phyloP scores from a whole-genome alignment of 1,139 yeast genomes.

The Groenewaldozyma auringiensis region DNA sequence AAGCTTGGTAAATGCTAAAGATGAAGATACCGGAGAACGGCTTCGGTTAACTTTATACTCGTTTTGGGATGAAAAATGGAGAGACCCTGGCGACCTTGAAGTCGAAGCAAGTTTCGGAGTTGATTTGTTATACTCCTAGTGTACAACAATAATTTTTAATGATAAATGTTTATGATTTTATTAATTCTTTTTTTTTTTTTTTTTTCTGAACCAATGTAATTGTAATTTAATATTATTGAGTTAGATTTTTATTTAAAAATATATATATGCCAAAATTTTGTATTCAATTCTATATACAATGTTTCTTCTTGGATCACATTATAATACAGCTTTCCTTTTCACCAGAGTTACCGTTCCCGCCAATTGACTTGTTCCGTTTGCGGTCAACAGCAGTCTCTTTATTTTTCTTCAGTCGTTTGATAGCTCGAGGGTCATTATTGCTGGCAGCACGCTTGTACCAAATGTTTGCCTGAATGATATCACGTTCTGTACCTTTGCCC shows the following conservation, averaged over 20 bases:
- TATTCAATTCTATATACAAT: neutral
- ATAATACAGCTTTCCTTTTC: slow-evolving; percentile 35
- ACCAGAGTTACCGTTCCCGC: slow-evolving; percentile 1
- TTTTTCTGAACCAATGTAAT: neutral
- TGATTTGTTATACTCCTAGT: slow-evolving; percentile 12
- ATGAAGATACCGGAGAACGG: slow-evolving; percentile 13
- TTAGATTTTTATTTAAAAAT: neutral
- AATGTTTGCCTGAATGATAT: slow-evolving; percentile 49
- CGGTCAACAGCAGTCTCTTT: slow-evolving; percentile 15
- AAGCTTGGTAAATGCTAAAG: slow-evolving; percentile 32
- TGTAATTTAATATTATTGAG: neutral
- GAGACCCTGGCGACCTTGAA: slow-evolving; percentile 21
- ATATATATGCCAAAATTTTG: neutral
- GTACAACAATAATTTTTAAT: neutral
- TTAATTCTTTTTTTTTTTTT: neutral
- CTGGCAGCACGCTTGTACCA: slow-evolving; percentile 78
- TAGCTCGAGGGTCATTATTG: slow-evolving; percentile 65
- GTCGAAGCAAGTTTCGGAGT: slow-evolving; percentile 25
- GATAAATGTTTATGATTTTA: neutral
- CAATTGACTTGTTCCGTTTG: slow-evolving; percentile 11
- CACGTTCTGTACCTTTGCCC: slow-evolving; percentile 75
- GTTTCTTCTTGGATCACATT: slow-evolving; percentile 4
- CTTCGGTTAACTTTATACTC: slow-evolving; percentile 21
- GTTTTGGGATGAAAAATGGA: slow-evolving; percentile 23
- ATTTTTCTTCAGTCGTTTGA: slow-evolving; percentile 25